Evolutionary conservation across 129 eudicot species (phyloP).

Genomic region (Solidago caesia): DNA sequence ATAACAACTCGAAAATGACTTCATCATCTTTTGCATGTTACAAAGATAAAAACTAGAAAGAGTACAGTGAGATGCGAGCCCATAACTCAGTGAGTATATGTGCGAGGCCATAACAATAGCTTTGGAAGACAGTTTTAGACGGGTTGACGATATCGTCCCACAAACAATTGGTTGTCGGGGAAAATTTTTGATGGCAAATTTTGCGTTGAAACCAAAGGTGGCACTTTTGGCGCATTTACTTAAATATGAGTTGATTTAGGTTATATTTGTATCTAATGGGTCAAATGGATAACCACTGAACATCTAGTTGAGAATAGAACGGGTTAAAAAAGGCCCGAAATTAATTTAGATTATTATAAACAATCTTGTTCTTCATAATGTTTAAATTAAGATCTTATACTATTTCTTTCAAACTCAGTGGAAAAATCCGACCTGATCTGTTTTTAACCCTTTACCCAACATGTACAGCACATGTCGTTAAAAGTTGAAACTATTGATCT

Average conservation of each 20-base stretch:
- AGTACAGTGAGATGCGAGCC: no score
- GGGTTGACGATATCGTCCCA: conserved; percentile 90
- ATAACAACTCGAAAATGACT: no score
- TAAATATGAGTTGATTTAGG: background rate
- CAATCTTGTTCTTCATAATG: background rate
- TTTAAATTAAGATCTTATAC: background rate
- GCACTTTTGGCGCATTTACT: background rate
- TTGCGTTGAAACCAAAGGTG: background rate
- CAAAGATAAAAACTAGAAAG: no score
- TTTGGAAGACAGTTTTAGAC: conserved; percentile 67
- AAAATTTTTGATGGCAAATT: background rate
- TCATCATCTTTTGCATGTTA: no score
- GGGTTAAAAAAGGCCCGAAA: background rate
- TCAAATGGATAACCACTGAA: background rate
- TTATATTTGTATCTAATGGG: background rate
- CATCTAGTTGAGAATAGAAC: background rate
- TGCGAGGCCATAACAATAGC: conserved; percentile 16
- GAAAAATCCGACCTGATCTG: background rate
- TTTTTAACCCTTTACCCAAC: background rate
- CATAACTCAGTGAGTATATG: no score
- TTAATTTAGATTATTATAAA: background rate
- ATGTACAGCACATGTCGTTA: background rate
- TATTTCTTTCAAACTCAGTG: no score
- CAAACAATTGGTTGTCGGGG: conserved; percentile 83
- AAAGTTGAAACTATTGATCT: background rate